phyloP scores from a whole-genome alignment of 176 grass and related monocot species.

The Musa itinerans region DNA sequence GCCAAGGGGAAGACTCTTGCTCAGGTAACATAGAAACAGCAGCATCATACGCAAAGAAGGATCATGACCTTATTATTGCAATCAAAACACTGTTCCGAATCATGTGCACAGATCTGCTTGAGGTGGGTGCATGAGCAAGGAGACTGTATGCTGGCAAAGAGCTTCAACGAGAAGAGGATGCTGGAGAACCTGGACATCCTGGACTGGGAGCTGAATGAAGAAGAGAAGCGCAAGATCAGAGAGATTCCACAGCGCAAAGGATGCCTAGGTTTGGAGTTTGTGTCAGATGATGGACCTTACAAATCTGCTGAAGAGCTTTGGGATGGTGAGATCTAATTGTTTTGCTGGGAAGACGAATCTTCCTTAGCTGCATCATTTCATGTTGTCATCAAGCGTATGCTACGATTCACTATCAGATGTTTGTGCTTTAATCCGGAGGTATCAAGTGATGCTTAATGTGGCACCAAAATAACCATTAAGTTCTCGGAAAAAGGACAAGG shows the following conservation, averaged over 20 bases:
- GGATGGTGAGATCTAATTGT: constrained; percentile 5
- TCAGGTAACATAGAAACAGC: background rate
- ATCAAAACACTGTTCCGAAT: background rate
- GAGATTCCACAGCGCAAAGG: background rate
- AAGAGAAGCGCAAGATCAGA: background rate
- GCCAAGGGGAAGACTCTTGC: background rate
- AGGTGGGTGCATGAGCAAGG: constrained; percentile 2
- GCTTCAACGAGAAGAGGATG: constrained; percentile 7
- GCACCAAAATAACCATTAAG: too few relatives aligned
- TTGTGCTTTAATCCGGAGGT: too few relatives aligned
- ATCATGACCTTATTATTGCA: too few relatives aligned
- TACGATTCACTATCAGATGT: too few relatives aligned
- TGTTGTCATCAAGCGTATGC: too few relatives aligned
- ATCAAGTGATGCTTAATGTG: too few relatives aligned
- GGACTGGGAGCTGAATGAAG: background rate
- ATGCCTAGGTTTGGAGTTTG: background rate
- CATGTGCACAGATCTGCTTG: background rate
- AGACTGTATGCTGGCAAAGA: background rate
- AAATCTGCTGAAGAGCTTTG: background rate
- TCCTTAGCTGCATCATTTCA: too few relatives aligned
- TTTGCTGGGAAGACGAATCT: background rate
- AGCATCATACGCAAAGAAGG: too few relatives aligned
- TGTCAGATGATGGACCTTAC: background rate
- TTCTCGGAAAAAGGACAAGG: too few relatives aligned
- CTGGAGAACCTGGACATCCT: background rate